phyloP scores from a whole-genome alignment of 1,284 basidiomycete species.

The Cutaneotrichosporon cavernicola region DNA sequence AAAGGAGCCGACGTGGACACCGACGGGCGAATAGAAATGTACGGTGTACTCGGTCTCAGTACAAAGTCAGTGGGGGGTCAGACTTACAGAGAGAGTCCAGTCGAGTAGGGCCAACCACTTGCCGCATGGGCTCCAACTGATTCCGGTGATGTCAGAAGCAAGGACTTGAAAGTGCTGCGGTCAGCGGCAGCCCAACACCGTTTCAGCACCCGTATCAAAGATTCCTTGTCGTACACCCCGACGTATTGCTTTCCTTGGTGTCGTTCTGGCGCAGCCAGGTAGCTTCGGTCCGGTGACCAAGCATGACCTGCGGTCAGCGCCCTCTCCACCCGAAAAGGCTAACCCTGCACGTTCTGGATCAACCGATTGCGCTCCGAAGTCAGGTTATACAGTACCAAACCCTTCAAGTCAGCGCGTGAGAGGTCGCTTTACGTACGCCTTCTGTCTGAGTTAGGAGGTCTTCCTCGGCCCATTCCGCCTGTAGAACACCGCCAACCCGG shows the following conservation, averaged over 20 bases:
- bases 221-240: conserved; percentile 75
- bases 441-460: conserved; percentile 81
- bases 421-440: conserved; percentile 61
- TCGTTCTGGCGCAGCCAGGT: conserved; percentile 76
- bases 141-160: conserved; percentile 68
- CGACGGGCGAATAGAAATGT: conserved; percentile 69
- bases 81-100: conserved; percentile 67
- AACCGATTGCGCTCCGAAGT: conserved; percentile 60
- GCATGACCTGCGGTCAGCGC: conserved; percentile 61
- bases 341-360: conserved; percentile 29
- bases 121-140: conserved; percentile 78
- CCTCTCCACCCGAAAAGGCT: not conserved
- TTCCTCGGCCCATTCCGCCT: conserved; percentile 79
- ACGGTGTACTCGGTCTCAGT: conserved; percentile 68
- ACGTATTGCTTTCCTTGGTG: conserved; percentile 81
- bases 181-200: conserved; percentile 2
- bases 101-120: conserved; percentile 80
- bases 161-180: conserved; percentile 75
- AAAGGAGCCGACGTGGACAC: conserved; percentile 68
- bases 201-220: conserved; percentile 67
- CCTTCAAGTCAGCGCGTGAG: conserved; percentile 58
- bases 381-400: conserved; percentile 76
- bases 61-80: not conserved
- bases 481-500: conserved; percentile 65
- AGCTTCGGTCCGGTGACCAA: conserved; percentile 73